phyloP scores from a whole-genome alignment of 2,329 filamentous ascomycete genomes.

The Aureobasidium subglaciale region DNA sequence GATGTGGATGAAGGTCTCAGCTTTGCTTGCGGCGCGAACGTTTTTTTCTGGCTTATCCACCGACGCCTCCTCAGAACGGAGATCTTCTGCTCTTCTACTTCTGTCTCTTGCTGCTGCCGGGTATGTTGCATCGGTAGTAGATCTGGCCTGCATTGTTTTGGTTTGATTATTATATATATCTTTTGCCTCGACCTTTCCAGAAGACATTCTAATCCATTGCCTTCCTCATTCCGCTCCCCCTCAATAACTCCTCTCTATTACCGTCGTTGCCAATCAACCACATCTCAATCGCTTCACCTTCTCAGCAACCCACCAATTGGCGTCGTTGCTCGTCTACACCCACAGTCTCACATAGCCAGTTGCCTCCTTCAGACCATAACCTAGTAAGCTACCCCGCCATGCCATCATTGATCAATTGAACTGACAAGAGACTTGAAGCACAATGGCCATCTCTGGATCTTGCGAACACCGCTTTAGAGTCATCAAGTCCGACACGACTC shows the following conservation, averaged over 20 bases:
- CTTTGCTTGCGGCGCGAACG: slow-evolving; percentile 10
- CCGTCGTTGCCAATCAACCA: neutral
- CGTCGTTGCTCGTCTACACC: neutral
- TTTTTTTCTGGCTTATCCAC: slow-evolving; percentile 14
- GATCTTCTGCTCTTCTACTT: slow-evolving; percentile 11
- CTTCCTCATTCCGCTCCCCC: neutral
- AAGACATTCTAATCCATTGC: neutral
- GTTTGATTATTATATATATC: slow-evolving; percentile 14
- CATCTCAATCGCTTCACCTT: neutral
- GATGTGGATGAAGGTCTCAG: slow-evolving; percentile 11
- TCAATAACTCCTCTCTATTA: neutral
- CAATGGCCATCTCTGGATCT: slow-evolving; percentile 42
- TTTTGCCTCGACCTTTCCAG: slow-evolving; percentile 6
- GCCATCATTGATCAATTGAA: neutral
- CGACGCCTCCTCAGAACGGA: slow-evolving; percentile 12
- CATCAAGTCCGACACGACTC: slow-evolving; percentile 46
- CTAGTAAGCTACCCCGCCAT: neutral
- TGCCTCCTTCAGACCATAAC: neutral
- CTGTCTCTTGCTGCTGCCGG: slow-evolving; percentile 13
- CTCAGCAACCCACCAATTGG: neutral
- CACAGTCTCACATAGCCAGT: neutral
- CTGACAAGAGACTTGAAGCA: slow-evolving; percentile 7
- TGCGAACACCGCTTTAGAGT: slow-evolving; percentile 44
- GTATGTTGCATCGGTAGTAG: slow-evolving; percentile 4
- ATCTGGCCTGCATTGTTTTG: slow-evolving; percentile 12